Conservation (phyloP, 164 flowering plant genomes). For the Annona squamosa region DNA sequence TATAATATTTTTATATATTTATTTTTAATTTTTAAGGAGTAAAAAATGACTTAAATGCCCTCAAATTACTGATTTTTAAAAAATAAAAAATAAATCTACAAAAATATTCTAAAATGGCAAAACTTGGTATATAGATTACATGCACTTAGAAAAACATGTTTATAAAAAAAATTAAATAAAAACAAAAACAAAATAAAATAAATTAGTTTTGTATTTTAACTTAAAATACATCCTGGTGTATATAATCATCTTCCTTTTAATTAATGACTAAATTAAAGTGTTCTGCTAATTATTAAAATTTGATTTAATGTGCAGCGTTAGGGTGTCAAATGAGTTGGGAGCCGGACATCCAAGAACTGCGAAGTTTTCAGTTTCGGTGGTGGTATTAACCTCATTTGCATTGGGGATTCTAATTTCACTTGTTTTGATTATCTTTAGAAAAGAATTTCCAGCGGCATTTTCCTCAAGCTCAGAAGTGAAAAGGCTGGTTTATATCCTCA, state of each 20-base stretch:
- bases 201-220: not conserved
- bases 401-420: constrained; percentile 6
- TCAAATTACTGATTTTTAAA: too few relatives aligned
- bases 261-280: too few relatives aligned
- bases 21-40: too few relatives aligned
- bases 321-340: constrained; percentile 18
- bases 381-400: constrained; percentile 11
- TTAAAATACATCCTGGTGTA: not conserved
- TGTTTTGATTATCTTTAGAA: constrained; percentile 5
- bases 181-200: too few relatives aligned
- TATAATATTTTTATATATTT: too few relatives aligned
- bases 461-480: constrained; percentile 11
- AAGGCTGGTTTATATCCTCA: constrained; percentile 13
- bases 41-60: too few relatives aligned
- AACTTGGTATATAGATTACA: too few relatives aligned
- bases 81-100: too few relatives aligned
- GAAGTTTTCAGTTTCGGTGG: constrained; percentile 17
- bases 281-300: not conserved
- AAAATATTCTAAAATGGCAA: too few relatives aligned
- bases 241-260: not conserved
- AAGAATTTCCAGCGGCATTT: constrained; percentile 10
- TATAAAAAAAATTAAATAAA: too few relatives aligned
- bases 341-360: constrained; percentile 19
- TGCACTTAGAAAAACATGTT: too few relatives aligned
- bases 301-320: constrained; percentile 10